phyloP scores from a whole-genome alignment of 192 early-diverging fungal species.

The Phycomyces nitens region DNA sequence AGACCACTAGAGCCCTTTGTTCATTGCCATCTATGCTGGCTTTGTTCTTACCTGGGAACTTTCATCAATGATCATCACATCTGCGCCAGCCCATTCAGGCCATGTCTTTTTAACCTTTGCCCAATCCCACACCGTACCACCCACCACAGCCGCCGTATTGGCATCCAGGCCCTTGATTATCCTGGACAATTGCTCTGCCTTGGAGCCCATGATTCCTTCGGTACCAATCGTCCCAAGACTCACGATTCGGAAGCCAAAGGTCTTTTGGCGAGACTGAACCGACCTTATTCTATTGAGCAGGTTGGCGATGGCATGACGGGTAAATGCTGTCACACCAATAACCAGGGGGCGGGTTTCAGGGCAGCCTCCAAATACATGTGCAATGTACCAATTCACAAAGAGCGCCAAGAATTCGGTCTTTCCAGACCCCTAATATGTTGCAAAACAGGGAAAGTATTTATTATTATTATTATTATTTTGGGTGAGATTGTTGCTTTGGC shows the following conservation, averaged over 20 bases:
- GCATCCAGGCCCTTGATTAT: constrained; percentile 13
- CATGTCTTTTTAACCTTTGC: constrained; percentile 26
- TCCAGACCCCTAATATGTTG: constrained; percentile 41
- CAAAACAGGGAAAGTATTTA: too few relatives aligned
- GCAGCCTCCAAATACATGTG: constrained; percentile 27
- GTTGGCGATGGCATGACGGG: constrained; percentile 44
- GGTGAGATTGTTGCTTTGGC: too few relatives aligned
- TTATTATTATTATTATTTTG: too few relatives aligned
- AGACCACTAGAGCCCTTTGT: too few relatives aligned
- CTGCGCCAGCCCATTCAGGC: constrained; percentile 10
- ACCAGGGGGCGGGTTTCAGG: constrained; percentile 34
- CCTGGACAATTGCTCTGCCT: constrained; percentile 7
- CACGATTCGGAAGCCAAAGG: constrained; percentile 4
- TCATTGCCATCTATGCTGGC: too few relatives aligned
- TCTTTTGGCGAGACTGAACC: constrained; percentile 24
- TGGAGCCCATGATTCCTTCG: constrained; percentile 4
- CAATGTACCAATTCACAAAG: constrained; percentile 36
- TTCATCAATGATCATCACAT: constrained; percentile 40
- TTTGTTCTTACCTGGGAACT: constrained; percentile 28
- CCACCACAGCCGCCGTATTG: constrained; percentile 24
- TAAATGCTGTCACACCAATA: constrained; percentile 49
- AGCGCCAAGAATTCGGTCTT: constrained; percentile 51
- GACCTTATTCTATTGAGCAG: constrained; percentile 33
- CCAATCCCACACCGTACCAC: constrained; percentile 43
- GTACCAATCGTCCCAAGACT: constrained; percentile 7